phyloP scores from a whole-genome alignment of 2,329 filamentous ascomycete genomes.

The Cladosporium velox region DNA sequence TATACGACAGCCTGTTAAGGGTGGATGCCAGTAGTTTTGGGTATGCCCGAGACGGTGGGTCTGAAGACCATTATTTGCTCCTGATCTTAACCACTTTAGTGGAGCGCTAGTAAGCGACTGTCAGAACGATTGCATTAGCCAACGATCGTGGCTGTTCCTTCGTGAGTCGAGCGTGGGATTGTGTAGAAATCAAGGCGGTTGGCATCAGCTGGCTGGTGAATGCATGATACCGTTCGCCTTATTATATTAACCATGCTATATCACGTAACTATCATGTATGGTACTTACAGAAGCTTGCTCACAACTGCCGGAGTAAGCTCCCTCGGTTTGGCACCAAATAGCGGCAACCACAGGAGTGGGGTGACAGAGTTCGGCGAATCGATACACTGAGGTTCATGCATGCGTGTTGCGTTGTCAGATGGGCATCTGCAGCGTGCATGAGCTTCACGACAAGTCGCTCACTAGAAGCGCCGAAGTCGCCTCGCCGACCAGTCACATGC shows the following conservation, averaged over 20 bases:
- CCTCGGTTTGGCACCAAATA: not conserved
- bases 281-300: not conserved
- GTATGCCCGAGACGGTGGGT: conserved; percentile 6
- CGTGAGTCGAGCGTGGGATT: not conserved
- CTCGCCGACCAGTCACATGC: conserved; percentile 17
- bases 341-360: not conserved
- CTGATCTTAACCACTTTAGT: not conserved
- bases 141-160: conserved; percentile 5
- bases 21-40: not conserved
- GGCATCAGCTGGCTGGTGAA: not conserved
- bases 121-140: conserved; percentile 8
- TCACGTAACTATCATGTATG: not conserved
- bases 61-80: not conserved
- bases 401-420: conserved; percentile 17
- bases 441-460: not conserved
- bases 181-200: not conserved
- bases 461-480: conserved; percentile 1
- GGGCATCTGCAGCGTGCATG: conserved; percentile 6
- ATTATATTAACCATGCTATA: not conserved
- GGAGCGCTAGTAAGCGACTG: not conserved
- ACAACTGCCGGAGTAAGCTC: conserved; percentile 7
- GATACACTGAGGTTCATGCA: conserved; percentile 15
- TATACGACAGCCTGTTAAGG: not conserved
- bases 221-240: not conserved
- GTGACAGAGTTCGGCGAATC: conserved; percentile 11